Conservation (phyloP, 129 eudicot genomes). For the Deinandra increscens region DNA sequence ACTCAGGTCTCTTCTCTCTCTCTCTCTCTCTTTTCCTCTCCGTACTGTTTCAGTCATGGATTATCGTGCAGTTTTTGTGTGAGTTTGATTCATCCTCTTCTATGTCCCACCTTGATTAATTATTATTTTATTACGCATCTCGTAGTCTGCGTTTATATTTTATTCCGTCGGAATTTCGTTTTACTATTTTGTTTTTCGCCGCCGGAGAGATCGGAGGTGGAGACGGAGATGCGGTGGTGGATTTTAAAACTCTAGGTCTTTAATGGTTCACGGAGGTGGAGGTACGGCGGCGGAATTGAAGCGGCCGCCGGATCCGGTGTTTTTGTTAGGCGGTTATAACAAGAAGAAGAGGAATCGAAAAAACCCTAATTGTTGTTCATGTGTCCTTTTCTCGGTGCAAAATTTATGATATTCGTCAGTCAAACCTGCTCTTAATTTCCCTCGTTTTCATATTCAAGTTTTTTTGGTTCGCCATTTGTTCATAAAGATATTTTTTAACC, state of each 20-base stretch:
- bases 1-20: constrained; percentile 31
- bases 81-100: constrained; percentile 24
- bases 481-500: no score
- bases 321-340: not conserved
- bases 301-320: not conserved
- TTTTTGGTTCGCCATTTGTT: not conserved
- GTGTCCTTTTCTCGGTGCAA: not conserved
- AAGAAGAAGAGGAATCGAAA: not conserved
- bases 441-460: constrained; percentile 6
- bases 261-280: not conserved
- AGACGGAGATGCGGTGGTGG: not conserved
- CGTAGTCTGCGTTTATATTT: not conserved
- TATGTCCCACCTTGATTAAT: constrained; percentile 25
- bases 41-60: constrained; percentile 18
- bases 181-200: not conserved
- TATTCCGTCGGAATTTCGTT: constrained; percentile 5
- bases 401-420: not conserved
- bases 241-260: not conserved
- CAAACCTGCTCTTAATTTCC: not conserved
- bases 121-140: constrained; percentile 18
- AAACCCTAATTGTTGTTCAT: not conserved
- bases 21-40: not conserved
- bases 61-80: constrained; percentile 13
- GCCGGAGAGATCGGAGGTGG: not conserved
- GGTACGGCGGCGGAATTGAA: not conserved